These are phyloP conservation scores for Blumeria graminis DNA, from an alignment of 2,329 filamentous ascomycete genomes.

Conservation along the genomic window DNA sequence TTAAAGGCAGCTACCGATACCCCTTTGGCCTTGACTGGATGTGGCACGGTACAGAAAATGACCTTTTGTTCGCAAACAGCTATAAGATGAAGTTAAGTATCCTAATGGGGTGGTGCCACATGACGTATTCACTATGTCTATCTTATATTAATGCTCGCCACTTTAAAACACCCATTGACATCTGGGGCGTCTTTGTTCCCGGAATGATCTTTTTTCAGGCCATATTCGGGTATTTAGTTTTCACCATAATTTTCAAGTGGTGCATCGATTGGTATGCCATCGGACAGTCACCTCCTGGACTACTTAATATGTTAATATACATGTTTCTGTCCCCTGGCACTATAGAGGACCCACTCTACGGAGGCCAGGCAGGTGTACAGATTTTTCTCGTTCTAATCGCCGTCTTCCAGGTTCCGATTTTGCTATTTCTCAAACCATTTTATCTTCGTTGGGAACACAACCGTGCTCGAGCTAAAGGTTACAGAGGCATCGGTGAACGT, in stretches of 20 bases:
- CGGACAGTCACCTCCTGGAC: constrained; percentile 48
- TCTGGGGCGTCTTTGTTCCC: constrained; percentile 91
- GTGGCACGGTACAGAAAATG: constrained; percentile 92
- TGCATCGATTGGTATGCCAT: constrained; percentile 55
- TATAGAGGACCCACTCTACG: constrained; percentile 48
- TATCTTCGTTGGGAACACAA: constrained; percentile 91
- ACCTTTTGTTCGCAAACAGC: constrained; percentile 87
- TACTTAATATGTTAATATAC: constrained; percentile 98
- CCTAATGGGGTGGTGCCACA: constrained; percentile 87
- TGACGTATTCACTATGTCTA: constrained; percentile 93
- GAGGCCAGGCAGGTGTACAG: constrained; percentile 54
- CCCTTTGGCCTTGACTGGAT: constrained; percentile 89
- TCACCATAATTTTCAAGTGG: constrained; percentile 97
- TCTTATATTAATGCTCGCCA: constrained; percentile 82
- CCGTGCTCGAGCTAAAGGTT: constrained; percentile 62
- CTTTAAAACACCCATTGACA: constrained; percentile 85
- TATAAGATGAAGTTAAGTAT: constrained; percentile 99
- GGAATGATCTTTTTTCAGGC: constrained; percentile 99
- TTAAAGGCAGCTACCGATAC: constrained; percentile 58
- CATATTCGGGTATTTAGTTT: constrained; percentile 88
- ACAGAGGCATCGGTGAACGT: constrained; percentile 77
- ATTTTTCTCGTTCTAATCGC: constrained; percentile 59
- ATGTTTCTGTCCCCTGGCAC: constrained; percentile 87
- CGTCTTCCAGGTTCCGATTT: constrained; percentile 62
- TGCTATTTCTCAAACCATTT: constrained; percentile 87